Percentiles rank a stretch among this genome's conserved stretches.
Conservation (phyloP, 2,329 filamentous ascomycete genomes). For the Waltergamsia citrina region DNA sequence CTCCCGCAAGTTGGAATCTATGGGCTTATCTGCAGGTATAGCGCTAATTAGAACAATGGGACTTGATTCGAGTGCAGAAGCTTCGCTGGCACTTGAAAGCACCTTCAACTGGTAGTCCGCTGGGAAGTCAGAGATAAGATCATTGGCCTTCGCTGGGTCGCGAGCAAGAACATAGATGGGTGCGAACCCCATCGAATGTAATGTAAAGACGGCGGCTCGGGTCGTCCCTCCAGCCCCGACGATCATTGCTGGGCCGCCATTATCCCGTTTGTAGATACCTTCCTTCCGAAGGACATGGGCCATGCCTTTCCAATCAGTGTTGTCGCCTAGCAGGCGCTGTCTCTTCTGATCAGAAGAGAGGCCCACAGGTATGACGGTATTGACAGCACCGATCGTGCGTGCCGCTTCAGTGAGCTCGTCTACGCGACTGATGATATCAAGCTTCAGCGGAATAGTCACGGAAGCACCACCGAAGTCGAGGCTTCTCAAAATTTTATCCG, state of each 20-base stretch:
- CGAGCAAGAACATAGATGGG: conserved; percentile 85
- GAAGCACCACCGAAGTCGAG: conserved; percentile 84
- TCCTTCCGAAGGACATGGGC: conserved; percentile 64
- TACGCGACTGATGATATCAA: conserved; percentile 73
- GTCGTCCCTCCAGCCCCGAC: conserved; percentile 89
- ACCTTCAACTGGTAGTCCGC: conserved; percentile 58
- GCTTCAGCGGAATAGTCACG: conserved; percentile 90
- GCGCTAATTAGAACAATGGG: conserved; percentile 71
- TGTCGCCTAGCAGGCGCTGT: conserved; percentile 65
- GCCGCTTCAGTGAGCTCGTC: conserved; percentile 76
- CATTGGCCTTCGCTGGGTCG: conserved; percentile 55
- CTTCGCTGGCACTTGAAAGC: conserved; percentile 39
- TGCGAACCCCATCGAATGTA: conserved; percentile 73
- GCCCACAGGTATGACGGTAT: conserved; percentile 68
- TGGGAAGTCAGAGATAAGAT: conserved; percentile 65
- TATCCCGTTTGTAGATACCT: conserved; percentile 39
- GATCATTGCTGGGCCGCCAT: conserved; percentile 55
- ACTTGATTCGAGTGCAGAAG: conserved; percentile 39
- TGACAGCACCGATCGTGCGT: conserved; percentile 79
- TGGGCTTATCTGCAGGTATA: conserved; percentile 78
- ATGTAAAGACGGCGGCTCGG: conserved; percentile 80
- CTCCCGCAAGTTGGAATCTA: conserved; percentile 62
- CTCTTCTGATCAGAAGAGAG: conserved; percentile 25
- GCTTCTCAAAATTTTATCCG: conserved; percentile 56
- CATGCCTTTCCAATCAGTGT: conserved; percentile 96